Base-by-base conservation (phyloP, 2,329 filamentous ascomycete species). In the Setomelanomma holmii region DNA sequence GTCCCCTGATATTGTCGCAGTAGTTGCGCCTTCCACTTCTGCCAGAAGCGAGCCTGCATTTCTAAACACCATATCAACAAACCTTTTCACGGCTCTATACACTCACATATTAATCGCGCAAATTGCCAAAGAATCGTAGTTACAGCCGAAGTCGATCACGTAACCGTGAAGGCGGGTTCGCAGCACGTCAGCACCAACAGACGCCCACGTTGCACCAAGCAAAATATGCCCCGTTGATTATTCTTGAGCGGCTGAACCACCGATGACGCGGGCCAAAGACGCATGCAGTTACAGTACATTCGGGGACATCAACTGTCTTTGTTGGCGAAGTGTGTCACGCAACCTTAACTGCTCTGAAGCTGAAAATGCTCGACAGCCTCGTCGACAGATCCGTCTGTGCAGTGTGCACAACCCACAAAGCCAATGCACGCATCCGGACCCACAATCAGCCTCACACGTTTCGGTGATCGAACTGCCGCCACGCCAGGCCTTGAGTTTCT, bases 381-480 rank as follows among this genome's bases (percentile, higher is more conserved):
- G 70, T 69, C 57, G 64, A 59, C 60, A 69, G 67, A 73, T 72
- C 69, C 58, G 71, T 71, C 71, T 61, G 71, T 74, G 72, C 71
- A 55, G 53, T 30, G 53, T 30, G 48, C 52, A 54, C 49, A 49
- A 60, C 50, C 60, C 63, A 65, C 60, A 55, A 58, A 47, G 50
- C 53, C 55, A 57, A 55, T 56, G 64, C 64, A 62, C 63, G 55
- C 59, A 55, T 48, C 69, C 57, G 60, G 58, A 55, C 59, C 68
- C 65, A 60, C 62, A 53, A 52, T 47, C 57, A 68, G 68, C 68
- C 57, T 66, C 58, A 53, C 53, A 55, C 49, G 63, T 66, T 63
- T 61, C 59, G 46, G 53, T 61, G 55, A 56, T 56, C 57, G 45
- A 60, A 45, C 54, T 53, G 27, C 27, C 27, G 14, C 14, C 45